Evolutionary conservation across 371 early-diverging fungal species (phyloP), one percentile per base, ranked within the genome.

Genomic region (Choanephora cucurbitarum): DNA sequence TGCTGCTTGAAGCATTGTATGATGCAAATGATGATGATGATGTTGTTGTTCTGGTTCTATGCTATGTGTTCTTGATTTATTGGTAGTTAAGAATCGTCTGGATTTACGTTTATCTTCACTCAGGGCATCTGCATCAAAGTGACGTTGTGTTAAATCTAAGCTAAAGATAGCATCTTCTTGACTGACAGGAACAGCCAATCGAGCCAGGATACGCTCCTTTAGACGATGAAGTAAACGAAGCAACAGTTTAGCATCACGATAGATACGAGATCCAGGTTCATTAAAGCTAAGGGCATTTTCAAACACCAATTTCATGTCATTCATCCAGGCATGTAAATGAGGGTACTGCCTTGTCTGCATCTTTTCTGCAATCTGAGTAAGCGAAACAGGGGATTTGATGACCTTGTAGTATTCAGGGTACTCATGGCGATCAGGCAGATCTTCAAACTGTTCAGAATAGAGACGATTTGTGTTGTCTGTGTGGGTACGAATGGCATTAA

Each of bases 391-490:
- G 0, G 83, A 69, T 28, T 83, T 75, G 68, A 96, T 96, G 51
- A 87, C 82, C 10, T 82, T 77, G 72, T 94, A 97, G 66, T 97
- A 97, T 59, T 96, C 96, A 0, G 97, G 95, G 58, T 95, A 95
- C 39, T 89, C 86, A 18, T 77, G 70, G 17, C 77, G 60, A 49
- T 83, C 85, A 0, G 96, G 96, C 13, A 94, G 70, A 33, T 87
- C 86, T 44, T 85, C 71, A 67, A 96, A 97, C 41, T 90, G 69
- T 49, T 90, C 92, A 9, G 86, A 69, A 24, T 91, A 65, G n/a
- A 72, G 67, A 9, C 88, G 83, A 21, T 82, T 89, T 74, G 55
- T 45, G 40, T 75, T 73, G 43, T 75, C 76, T 7, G 75, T 73
- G 37, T 75, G 75, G 1, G 62, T 64, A 44, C 72, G 64, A 23